Percentiles rank a stretch among this genome's conserved stretches.
phyloP scores from a whole-genome alignment of 192 early-diverging fungal species.

The Phycomyces blakesleeanus region DNA sequence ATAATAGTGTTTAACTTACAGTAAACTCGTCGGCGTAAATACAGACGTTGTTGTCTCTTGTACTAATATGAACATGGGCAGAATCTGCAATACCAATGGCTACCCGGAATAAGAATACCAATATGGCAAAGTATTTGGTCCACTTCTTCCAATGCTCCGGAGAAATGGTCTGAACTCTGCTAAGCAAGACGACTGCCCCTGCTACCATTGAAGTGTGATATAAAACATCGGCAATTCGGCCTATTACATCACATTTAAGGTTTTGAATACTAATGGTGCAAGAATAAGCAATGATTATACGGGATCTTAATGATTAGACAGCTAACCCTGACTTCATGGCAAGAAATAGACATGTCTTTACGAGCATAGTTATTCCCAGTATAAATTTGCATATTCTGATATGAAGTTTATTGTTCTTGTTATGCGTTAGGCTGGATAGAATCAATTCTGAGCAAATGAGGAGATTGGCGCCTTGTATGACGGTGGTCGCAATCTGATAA shows the following conservation, averaged over 20 bases:
- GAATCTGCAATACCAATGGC: constrained; percentile 15
- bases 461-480: constrained; percentile 10
- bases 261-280: constrained; percentile 6
- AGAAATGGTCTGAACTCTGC: constrained; percentile 18
- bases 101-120: constrained; percentile 1
- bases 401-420: constrained; percentile 7
- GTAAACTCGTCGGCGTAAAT: constrained; percentile 22
- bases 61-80: constrained; percentile 7
- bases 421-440: neutral
- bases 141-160: constrained; percentile 14
- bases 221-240: constrained; percentile 21
- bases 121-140: neutral
- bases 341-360: constrained; percentile 21
- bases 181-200: constrained; percentile 14
- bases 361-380: constrained; percentile 15
- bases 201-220: constrained; percentile 26
- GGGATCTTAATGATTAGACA: too few species aligned
- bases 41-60: constrained; percentile 6
- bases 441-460: neutral
- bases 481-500: constrained; percentile 7
- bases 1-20: too few species aligned
- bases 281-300: neutral
- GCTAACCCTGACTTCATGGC: constrained; percentile 20
- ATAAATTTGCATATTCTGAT: constrained; percentile 16
- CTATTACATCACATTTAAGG: constrained; percentile 10